Evolutionary conservation across 805 yeast genomes (phyloP), one percentile per base, ranked within the genome.

Genomic region (Spathaspora arborariae): DNA sequence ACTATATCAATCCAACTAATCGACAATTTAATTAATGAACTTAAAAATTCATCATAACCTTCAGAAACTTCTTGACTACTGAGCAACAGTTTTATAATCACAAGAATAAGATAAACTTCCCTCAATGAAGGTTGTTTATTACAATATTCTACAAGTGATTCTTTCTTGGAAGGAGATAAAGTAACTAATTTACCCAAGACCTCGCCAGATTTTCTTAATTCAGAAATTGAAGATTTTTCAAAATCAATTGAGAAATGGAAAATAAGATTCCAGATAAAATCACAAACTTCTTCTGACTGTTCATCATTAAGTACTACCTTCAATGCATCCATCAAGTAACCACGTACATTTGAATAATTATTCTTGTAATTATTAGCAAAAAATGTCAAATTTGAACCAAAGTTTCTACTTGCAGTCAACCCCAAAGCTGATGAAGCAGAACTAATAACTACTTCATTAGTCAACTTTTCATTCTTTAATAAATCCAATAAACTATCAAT

Each of bases 351-450:
- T 6, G 46, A 39, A 7, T 43, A 44, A 3, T 37, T 20, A n/a
- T 22, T 20, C 22, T 37, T 38, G 26, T 47, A 51, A 26, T 52
- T 47, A 13, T 60, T 51, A 30, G 36, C 41, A 16, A 45, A 20
- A 10, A 10, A 9, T 13, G 35, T 9, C 18, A 40, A 13, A 16
- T 19, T 40, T 10, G 34, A 16, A 4, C 59, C 54, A 5, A 72
- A 55, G 49, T 78, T 67, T 33, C 63, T 63, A 2, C 74, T 63
- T 8, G 77, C 66, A 20, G 79, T 58, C 10, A 75, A 70, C 1
- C 87, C 85, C 22, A 84, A 70, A 42, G 74, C 72, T 1, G 85
- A 76, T 1, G 85, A 73, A 19, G 78, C 77, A 6, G 68, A 51
- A 45, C 70, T 70, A 4, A 75, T 56, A 4, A 59, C 47, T 7